Base-by-base conservation (phyloP, 2,329 filamentous ascomycete species). In the Colletotrichum orchidophilum region DNA sequence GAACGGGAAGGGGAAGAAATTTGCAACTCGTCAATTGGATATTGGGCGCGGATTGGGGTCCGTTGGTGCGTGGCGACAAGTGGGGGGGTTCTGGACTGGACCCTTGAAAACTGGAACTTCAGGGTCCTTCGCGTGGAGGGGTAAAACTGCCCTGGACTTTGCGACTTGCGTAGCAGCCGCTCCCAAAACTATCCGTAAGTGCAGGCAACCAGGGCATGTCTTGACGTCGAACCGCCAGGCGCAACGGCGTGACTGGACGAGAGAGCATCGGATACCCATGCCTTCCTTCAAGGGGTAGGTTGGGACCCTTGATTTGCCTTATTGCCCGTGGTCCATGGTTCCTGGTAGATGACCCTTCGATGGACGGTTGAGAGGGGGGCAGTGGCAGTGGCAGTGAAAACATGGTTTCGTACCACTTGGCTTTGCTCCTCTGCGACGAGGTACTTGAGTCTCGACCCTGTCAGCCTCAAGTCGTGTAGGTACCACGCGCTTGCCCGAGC, bases 61-160 rank as follows among this genome's bases (percentile, higher is more conserved):
- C 50, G 65, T 62, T 68, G 50, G 68, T 71, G 68, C 26, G 68
- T 58, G 57, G 29, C 58, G 57, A 63, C 57, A 71, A 71, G 68
- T 71, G 68, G 68, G 68, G 63, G 63, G 39, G 26, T 50, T 33
- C 68, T 71, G 57, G 68, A 71, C 68, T 71, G 57, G 68, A 71
- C 68, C 68, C 68, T 71, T 71, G 68, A 67, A 71, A 71, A 68
- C 57, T 71, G 68, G 68, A 70, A 71, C 68, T 71, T 71, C 68
- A 71, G 68, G 68, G 68, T 71, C 68, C 64, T 62, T 55, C 15
- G 50, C 63, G 63, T 68, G 68, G 67, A 71, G 68, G 68, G 68
- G 68, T 71, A 67, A 52, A 35, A 57, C 29, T 49, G 55, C 50
- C 54, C 49, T 53, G 33, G 55, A 27, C 24, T 18, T 54, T 46